These are phyloP conservation scores for Clonostachys sp. DNA, from an alignment of 2,329 filamentous ascomycete species.

Conservation along the genomic window DNA sequence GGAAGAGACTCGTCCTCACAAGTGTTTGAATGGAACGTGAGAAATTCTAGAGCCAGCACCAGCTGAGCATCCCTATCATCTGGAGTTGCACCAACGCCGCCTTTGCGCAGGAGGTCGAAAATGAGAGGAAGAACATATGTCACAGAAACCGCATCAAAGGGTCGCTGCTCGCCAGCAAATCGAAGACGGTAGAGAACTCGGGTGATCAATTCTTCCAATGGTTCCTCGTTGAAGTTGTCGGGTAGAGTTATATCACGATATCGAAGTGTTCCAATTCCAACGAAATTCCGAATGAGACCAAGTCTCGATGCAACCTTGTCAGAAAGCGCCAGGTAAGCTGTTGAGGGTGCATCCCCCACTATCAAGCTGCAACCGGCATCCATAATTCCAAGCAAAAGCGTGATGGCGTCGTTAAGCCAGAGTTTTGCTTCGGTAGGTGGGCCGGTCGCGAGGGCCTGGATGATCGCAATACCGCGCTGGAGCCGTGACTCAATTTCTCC, in stretches of 20 bases:
- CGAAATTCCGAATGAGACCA: conserved; percentile 72
- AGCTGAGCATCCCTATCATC: conserved; percentile 90
- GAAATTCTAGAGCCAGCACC: conserved; percentile 80
- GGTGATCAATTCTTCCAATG: conserved; percentile 80
- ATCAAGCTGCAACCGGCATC: conserved; percentile 77
- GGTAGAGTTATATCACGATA: conserved; percentile 72
- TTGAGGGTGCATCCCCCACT: conserved; percentile 72
- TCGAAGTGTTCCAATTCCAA: conserved; percentile 82
- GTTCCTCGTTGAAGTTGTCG: conserved; percentile 69
- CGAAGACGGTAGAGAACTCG: conserved; percentile 86
- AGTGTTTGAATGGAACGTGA: conserved; percentile 81
- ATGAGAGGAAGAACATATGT: conserved; percentile 84
- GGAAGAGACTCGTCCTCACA: conserved; percentile 74
- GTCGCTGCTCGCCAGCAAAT: conserved; percentile 88
- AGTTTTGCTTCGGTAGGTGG: conserved; percentile 83
- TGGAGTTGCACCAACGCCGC: conserved; percentile 66
- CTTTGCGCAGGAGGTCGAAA: conserved; percentile 71
- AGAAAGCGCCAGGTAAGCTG: conserved; percentile 76
- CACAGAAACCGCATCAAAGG: conserved; percentile 82
- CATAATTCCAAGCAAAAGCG: conserved; percentile 68
- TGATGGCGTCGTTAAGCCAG: conserved; percentile 84
- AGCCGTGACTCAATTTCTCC: conserved; percentile 65
- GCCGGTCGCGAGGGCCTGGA: conserved; percentile 75
- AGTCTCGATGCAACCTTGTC: conserved; percentile 70
- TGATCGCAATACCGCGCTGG: conserved; percentile 79